phyloP scores from a whole-genome alignment of 1,139 yeast species.

The Yamadazyma diospyri region DNA sequence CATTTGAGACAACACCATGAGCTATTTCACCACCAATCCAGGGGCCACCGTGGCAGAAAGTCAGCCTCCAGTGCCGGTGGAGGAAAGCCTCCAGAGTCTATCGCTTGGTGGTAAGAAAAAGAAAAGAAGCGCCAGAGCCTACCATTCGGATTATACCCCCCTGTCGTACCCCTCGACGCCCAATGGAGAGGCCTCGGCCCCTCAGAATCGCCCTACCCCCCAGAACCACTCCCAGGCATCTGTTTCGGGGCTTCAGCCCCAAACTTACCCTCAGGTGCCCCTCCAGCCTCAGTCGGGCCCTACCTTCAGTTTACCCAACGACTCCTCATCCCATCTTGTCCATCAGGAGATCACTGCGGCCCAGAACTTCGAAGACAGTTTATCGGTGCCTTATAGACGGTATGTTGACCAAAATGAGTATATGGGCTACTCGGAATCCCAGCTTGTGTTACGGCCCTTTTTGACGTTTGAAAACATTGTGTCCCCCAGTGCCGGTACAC shows the following conservation, averaged over 20 bases:
- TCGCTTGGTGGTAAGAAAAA: slow-evolving; percentile 17
- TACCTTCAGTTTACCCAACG: not conserved
- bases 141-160: slow-evolving; percentile 21
- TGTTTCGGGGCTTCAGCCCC: not conserved
- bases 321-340: not conserved
- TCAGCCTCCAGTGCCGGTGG: no score
- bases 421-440: slow-evolving; percentile 25
- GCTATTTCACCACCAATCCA: no score
- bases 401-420: slow-evolving; percentile 49
- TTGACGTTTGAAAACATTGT: slow-evolving; percentile 69
- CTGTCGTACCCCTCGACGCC: not conserved
- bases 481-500: slow-evolving; percentile 82
- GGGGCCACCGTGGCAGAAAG: no score
- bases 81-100: slow-evolving; percentile 4
- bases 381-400: slow-evolving; percentile 57
- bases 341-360: not conserved
- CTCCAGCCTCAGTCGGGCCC: not conserved
- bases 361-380: slow-evolving; percentile 14
- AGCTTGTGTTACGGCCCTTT: slow-evolving; percentile 38
- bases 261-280: not conserved
- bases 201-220: no score
- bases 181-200: not conserved
- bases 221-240: no score
- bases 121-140: slow-evolving; percentile 46
- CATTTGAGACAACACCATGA: no score